These are phyloP conservation scores for Arthrobotrys sinensis DNA, from an alignment of 2,329 filamentous ascomycete species.

Conservation along the genomic window DNA sequence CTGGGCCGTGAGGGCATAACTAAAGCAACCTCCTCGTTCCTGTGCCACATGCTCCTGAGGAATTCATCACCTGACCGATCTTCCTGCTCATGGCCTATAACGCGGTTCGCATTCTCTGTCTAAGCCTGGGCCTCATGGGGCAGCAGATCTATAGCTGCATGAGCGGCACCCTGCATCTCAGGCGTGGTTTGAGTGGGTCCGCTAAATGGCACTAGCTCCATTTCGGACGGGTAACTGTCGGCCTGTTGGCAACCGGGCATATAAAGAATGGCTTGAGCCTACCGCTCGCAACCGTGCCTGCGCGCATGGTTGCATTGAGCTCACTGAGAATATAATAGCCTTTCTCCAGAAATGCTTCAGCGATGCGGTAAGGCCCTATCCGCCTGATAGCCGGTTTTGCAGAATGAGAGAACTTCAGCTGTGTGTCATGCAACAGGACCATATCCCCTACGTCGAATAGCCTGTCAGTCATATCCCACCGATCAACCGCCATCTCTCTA, in stretches of 20 bases:
- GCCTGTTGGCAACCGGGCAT: background rate
- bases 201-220: background rate
- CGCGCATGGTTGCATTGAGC: too few relatives aligned
- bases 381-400: background rate
- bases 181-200: background rate
- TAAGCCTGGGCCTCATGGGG: background rate
- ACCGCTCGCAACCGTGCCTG: too few relatives aligned
- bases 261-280: background rate
- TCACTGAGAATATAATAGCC: background rate
- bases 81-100: background rate
- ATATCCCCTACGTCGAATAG: background rate
- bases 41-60: background rate
- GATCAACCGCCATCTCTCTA: background rate
- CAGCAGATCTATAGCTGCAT: background rate
- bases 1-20: background rate
- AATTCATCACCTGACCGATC: background rate
- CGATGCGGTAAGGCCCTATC: constrained; percentile 13
- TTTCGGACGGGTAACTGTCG: background rate
- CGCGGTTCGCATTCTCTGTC: background rate
- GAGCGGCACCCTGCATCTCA: background rate
- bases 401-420: constrained; percentile 6
- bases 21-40: background rate
- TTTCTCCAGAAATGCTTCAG: constrained; percentile 6
- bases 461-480: background rate
- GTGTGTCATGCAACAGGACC: constrained; percentile 12